These are phyloP conservation scores for Scheffersomyces illinoinensis DNA, from an alignment of 1,139 yeast genomes.

Conservation along the genomic window DNA sequence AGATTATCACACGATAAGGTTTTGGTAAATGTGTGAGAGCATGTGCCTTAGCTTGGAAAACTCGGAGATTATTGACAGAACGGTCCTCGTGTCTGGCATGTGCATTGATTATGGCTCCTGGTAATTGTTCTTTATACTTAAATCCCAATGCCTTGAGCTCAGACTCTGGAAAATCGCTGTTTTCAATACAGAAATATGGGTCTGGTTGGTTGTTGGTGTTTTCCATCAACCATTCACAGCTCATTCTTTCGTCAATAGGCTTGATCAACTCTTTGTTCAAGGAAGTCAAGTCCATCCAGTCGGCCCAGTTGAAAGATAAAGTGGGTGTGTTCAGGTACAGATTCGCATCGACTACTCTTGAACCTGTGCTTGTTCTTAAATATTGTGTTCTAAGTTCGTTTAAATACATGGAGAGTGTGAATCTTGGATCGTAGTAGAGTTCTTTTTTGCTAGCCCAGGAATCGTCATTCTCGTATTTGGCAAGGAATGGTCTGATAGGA, in stretches of 20 bases:
- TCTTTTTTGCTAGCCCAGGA: constrained; percentile 16
- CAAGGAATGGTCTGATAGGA: constrained; percentile 12
- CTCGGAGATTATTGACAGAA: constrained; percentile 13
- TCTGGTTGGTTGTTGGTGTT: constrained; percentile 12
- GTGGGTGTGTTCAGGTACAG: constrained; percentile 1
- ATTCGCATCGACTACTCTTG: neutral
- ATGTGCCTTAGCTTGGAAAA: constrained; percentile 17
- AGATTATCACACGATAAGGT: constrained; percentile 31
- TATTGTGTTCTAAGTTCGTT: constrained; percentile 15
- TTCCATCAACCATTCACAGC: constrained; percentile 15
- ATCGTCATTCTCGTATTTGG: constrained; percentile 13
- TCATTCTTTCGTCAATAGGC: constrained; percentile 7
- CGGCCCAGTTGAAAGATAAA: constrained; percentile 21
- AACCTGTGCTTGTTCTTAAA: constrained; percentile 5
- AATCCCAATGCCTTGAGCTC: constrained; percentile 12
- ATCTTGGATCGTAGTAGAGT: constrained; percentile 17
- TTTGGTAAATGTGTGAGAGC: constrained; percentile 27
- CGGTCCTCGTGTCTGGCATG: constrained; percentile 23
- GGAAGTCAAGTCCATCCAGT: constrained; percentile 17
- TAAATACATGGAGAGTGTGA: constrained; percentile 15
- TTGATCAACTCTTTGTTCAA: constrained; percentile 9
- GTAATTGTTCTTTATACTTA: constrained; percentile 12
- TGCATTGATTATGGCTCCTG: constrained; percentile 14
- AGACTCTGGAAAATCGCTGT: constrained; percentile 5
- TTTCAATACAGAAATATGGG: constrained; percentile 16